Evolutionary conservation across 2,329 filamentous ascomycete species (phyloP).

Genomic region (Aureobasidium zeae): DNA sequence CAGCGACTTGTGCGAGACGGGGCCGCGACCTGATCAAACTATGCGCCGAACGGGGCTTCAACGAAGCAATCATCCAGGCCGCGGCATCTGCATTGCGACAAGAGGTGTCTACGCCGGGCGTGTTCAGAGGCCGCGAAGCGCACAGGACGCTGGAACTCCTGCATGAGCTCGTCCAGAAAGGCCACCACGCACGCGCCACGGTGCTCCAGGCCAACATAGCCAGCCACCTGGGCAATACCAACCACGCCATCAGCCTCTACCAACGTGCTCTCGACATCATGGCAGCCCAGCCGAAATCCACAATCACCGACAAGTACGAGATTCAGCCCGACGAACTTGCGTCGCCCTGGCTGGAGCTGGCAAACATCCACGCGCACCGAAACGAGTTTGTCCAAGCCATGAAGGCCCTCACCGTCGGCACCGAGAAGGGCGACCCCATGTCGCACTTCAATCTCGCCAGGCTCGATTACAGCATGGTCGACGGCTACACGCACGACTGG

Average conservation of each 20-base stretch:
- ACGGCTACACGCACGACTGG: conserved; percentile 30
- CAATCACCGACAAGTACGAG: background rate
- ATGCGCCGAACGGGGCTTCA: background rate
- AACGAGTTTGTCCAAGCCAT: conserved; percentile 21
- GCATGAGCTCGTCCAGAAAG: background rate
- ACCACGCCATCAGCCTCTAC: conserved; percentile 6
- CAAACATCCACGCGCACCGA: conserved; percentile 19
- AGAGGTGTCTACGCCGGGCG: background rate
- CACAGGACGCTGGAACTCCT: background rate
- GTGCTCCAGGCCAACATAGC: conserved; percentile 16
- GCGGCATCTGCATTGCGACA: conserved; percentile 1
- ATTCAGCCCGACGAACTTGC: conserved; percentile 20
- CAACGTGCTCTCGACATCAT: conserved; percentile 13
- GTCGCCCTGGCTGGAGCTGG: conserved; percentile 27
- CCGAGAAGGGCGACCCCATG: conserved; percentile 36
- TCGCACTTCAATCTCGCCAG: conserved; percentile 32
- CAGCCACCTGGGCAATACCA: background rate
- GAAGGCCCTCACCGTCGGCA: conserved; percentile 29
- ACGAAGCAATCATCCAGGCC: conserved; percentile 8
- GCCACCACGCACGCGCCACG: conserved; percentile 15
- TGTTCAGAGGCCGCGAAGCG: background rate
- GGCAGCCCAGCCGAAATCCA: background rate
- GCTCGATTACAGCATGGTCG: conserved; percentile 20
- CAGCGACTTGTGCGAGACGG: background rate
- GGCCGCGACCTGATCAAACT: background rate